Evolutionary conservation across 352 stramenopile genomes (phyloP).

Genomic region (Phytophthora capsici): DNA sequence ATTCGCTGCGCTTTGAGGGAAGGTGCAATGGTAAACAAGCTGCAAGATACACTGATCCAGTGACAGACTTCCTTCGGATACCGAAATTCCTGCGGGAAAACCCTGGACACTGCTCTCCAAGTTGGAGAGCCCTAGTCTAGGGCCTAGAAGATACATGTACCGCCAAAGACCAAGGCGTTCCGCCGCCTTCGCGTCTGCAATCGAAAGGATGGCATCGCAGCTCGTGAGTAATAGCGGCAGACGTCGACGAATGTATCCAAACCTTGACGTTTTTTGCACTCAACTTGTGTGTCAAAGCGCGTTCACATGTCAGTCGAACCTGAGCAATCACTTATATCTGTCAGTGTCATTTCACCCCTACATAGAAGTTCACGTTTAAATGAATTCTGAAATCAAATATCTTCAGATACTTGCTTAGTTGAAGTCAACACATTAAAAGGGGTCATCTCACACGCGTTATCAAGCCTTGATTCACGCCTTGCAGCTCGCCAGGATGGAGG

Average conservation of each 20-base stretch:
- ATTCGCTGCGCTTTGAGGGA: not conserved
- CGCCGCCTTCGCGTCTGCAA: not conserved
- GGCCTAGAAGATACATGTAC: too few species aligned
- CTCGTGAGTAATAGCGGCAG: slow-evolving; percentile 31
- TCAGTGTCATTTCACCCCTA: not conserved
- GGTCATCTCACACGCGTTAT: not conserved
- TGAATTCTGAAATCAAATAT: not conserved
- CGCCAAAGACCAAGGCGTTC: too few species aligned
- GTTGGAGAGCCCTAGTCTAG: too few species aligned
- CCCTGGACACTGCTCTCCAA: slow-evolving; percentile 5
- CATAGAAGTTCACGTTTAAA: not conserved
- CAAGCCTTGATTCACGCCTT: slow-evolving; percentile 5
- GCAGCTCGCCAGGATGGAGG: slow-evolving; percentile 27
- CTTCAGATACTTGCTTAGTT: slow-evolving; percentile 14
- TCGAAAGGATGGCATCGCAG: slow-evolving; percentile 2
- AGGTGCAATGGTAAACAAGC: slow-evolving; percentile 5
- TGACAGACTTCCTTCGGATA: not conserved
- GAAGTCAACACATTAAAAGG: slow-evolving; percentile 25
- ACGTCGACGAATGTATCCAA: slow-evolving; percentile 31
- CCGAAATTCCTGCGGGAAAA: not conserved
- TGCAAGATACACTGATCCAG: not conserved
- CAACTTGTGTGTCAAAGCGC: not conserved
- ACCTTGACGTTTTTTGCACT: slow-evolving; percentile 17
- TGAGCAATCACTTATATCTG: slow-evolving; percentile 1
- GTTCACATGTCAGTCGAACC: slow-evolving; percentile 17